Evolutionary conservation across 305 asterid species (phyloP), one percentile per base, ranked within the genome.

Genomic region (Solanum hybrid): DNA sequence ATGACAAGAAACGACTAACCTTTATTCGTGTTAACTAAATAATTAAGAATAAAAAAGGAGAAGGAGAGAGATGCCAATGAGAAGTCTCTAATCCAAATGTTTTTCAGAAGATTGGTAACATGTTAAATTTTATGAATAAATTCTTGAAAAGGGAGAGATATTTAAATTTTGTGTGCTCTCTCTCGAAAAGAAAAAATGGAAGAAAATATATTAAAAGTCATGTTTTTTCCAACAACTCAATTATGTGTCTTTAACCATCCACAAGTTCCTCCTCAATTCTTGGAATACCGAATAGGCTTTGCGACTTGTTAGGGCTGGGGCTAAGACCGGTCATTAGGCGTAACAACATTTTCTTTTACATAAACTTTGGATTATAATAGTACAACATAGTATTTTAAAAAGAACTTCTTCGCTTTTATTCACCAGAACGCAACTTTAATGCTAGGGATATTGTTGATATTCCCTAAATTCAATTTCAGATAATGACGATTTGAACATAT

Each of bases 241-340:
- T 31, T 31, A 78, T 73, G 64, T 66, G 36, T 34, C 90, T 81
- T 60, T 78, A 64, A 64, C 86, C 91, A 85, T 84, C 93, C 92
- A 89, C 86, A 69, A 85, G 78, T 73, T 66, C 86, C 90, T 87
- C 94, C 92, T 90, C 7, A 87, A 90, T 88, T 71, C 10, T 75
- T 86, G 93, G 92, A 29, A 89, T 34, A 69, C 86, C 12, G n/a
- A 76, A 88, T 75, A 56, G 76, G 76, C 31, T 19, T 56, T 85
- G 73, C 76, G 76, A 81, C 24, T 76, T 76, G 40, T 77, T 32
- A 32, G 82, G 42, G 29, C 4, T 7, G 15, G 15, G 29, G 51
- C 15, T 13, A 35, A 11, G 56, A 78, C 51, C 56, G 31, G 31
- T 78, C 56, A 22, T 78, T 78, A 35, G 31, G 5, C 85, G n/a